These are phyloP conservation scores for Phaseolus coccineus DNA, from an alignment of 331 rosid genomes.

Conservation along the genomic window DNA sequence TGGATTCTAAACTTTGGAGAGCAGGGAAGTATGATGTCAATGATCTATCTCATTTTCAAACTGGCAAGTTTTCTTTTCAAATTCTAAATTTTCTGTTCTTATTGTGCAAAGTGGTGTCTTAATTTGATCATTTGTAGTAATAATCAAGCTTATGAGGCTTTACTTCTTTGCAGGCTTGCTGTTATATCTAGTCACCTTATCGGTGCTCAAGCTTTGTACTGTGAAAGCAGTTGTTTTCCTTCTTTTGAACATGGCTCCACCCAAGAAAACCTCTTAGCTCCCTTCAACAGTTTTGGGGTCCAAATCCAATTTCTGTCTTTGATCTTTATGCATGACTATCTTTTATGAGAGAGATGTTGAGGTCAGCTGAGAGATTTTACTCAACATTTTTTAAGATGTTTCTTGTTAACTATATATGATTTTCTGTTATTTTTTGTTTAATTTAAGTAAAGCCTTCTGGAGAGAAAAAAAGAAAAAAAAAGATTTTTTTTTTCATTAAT, in stretches of 20 bases:
- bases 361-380: not conserved
- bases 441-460: not conserved
- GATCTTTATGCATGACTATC: constrained; percentile 27
- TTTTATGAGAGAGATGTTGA: not conserved
- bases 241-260: constrained; percentile 81
- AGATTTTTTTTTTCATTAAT: no score
- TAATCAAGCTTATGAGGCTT: not conserved
- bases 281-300: not conserved
- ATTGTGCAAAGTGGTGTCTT: constrained; percentile 15
- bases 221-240: constrained; percentile 57
- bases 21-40: constrained; percentile 21
- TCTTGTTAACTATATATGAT: not conserved
- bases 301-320: not conserved
- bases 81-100: constrained; percentile 20
- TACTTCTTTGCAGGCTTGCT: constrained; percentile 45
- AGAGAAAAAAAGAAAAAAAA: no score
- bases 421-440: not conserved
- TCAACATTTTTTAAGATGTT: not conserved
- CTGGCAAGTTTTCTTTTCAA: constrained; percentile 32
- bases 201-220: constrained; percentile 52
- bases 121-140: not conserved
- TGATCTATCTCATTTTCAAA: constrained; percentile 37
- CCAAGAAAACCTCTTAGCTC: constrained; percentile 68
- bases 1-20: constrained; percentile 2
- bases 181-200: constrained; percentile 42